Percentiles rank a stretch among this genome's conserved stretches.
Conservation (phyloP, 2,329 filamentous ascomycete genomes). For the Epichloe sylvatica region DNA sequence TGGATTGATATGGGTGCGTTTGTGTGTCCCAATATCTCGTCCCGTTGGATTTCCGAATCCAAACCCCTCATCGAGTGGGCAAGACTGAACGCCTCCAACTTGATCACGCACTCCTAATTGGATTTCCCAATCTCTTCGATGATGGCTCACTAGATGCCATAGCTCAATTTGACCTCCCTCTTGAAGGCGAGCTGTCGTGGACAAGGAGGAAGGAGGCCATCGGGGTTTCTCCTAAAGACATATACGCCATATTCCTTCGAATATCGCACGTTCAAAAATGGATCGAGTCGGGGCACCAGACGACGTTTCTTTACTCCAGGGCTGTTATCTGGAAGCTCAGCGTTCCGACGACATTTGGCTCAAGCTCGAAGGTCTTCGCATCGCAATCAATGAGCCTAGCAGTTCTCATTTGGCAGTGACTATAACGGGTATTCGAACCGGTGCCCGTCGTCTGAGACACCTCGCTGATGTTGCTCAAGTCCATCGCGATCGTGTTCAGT, state of each 20-base stretch:
- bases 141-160: not conserved
- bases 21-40: too few relatives aligned
- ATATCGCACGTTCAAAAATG: conserved; percentile 11
- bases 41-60: too few relatives aligned
- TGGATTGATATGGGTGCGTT: too few relatives aligned
- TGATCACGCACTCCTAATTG: not conserved
- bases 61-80: too few relatives aligned
- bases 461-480: conserved; percentile 40
- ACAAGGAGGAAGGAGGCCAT: not conserved
- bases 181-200: not conserved
- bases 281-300: conserved; percentile 13
- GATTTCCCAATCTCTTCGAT: not conserved
- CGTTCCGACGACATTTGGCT: conserved; percentile 33
- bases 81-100: too few relatives aligned
- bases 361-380: conserved; percentile 35
- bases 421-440: conserved; percentile 31
- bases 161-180: not conserved
- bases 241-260: not conserved
- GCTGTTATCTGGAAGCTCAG: conserved; percentile 41
- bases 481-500: conserved; percentile 33
- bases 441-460: conserved; percentile 35
- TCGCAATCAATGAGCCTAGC: conserved; percentile 28
- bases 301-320: conserved; percentile 30
- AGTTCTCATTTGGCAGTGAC: conserved; percentile 34
- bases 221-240: not conserved